These are phyloP conservation scores for Pelargonium cotyledonis DNA, from an alignment of 441 rosid species.

Conservation along the genomic window DNA sequence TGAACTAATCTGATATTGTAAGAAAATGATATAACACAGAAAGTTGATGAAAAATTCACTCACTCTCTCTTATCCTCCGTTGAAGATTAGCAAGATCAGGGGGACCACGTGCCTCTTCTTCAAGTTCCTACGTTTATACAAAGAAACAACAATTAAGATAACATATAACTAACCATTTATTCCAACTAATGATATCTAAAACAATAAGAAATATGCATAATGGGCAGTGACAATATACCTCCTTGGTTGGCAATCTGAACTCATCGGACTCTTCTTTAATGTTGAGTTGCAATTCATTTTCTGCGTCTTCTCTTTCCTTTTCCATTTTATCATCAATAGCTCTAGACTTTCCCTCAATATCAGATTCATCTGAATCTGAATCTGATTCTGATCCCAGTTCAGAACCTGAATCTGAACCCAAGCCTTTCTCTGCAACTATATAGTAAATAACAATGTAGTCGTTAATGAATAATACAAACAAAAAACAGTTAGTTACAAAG, in stretches of 20 bases:
- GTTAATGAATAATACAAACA: neutral
- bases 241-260: conserved; percentile 68
- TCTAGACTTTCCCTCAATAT: conserved; percentile 52
- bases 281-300: conserved; percentile 60
- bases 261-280: conserved; percentile 76
- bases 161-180: neutral
- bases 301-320: conserved; percentile 52
- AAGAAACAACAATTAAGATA: conserved; percentile 7
- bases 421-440: conserved; percentile 29
- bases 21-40: neutral
- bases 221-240: conserved; percentile 33
- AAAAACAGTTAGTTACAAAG: neutral
- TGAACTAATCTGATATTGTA: neutral
- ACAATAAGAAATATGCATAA: neutral
- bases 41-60: conserved; percentile 19
- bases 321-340: conserved; percentile 50
- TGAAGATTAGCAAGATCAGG: conserved; percentile 69
- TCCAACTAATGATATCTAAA: neutral
- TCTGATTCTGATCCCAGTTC: conserved; percentile 30
- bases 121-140: conserved; percentile 55
- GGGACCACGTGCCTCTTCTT: conserved; percentile 59
- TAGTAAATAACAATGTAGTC: conserved; percentile 2
- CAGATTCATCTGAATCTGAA: conserved; percentile 62
- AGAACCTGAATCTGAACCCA: conserved; percentile 29
- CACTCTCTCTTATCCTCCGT: conserved; percentile 77